Evolutionary conservation across 352 stramenopile genomes (phyloP), one percentile per base, ranked within the genome.

Genomic region (Pythium apleroticum): DNA sequence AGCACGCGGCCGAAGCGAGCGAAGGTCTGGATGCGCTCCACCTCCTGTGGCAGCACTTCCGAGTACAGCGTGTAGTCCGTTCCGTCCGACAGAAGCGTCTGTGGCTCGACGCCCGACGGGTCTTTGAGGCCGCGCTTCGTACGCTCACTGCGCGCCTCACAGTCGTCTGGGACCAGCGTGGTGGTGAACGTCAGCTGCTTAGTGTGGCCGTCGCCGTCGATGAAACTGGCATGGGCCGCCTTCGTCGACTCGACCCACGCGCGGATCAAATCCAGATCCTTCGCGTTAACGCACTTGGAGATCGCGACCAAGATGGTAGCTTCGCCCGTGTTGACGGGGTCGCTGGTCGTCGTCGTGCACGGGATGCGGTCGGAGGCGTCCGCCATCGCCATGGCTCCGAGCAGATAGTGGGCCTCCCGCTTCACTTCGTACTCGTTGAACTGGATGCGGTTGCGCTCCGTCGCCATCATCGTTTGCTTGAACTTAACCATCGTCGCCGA

Each of bases 251-350:
- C 60, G 27, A 91, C 68, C 82, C 82, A 89, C 11, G 69, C 68
- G 11, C 87, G 66, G 10, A 89, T 76, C 12, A 68, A 50, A 4
- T 46, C 60, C 8, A 91, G 35, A 19, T 68, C 52, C 33, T 61
- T 60, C 25, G 80, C 55, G 60, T 76, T 76, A 11, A 89, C 49
- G 33, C 82, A 89, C 60, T 88, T 85, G 53, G 80, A 88, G 63
- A 91, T 77, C 17, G 69, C 76, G n/a, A 89, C 60, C 15, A 89
- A 53, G 22, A 88, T 77, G 1, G 69, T 73, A 0, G 73, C 73
- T 7, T 71, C 45, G 5, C 59, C 67, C 14, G 62, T 30, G 15
- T 81, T 46, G 22, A n/a, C 43, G 20, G n/a, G n/a, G n/a, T 31
- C 43, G 20, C 53, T 33, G 4, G 20, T 14, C 35, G 7, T 71